Base-by-base conservation (phyloP, 768 basidiomycete species). In the Macrolepiota albuminosa region DNA sequence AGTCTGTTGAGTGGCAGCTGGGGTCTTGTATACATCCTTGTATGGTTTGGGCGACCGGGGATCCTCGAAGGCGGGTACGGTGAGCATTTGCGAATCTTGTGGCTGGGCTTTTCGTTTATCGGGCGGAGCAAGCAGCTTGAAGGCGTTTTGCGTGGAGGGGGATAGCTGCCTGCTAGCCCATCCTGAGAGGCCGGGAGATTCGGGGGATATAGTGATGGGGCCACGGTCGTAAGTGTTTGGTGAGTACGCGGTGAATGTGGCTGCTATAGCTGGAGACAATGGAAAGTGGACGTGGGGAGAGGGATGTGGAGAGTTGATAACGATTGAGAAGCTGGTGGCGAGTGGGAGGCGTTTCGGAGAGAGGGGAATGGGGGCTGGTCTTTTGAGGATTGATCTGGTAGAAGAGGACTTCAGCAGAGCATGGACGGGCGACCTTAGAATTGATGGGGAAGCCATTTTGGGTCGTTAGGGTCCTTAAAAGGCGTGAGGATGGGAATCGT, bases 251-350 rank as follows among this genome's bases (percentile, higher is more conserved):
- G 77, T 72, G 68, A 80, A 83, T 5, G 82, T 85, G 26, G 83
- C 77, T 11, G 79, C 78, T 56, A 89, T 74, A 40, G 75, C 69
- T 13, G 87, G 83, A 1, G 86, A 83, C 13, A 84, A 81, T 7
- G 85, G 84, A 66, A 89, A 89, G 71, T 84, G 86, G 58, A 89
- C 87, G 66, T 83, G 85, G 3, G 78, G 75, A 6, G 78, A 81
- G 56, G 69, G 71, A 39, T 68, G 63, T 24, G 69, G 65, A 1
- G 75, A 70, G 26, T 74, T 71, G 24, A 70, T 60, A 42, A 73
- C 61, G 39, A 75, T 58, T 24, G 72, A 73, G 54, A 75, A 75
- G 62, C 64, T 73, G 1, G 71, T 65, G 21, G 70, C 54, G 58
- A 71, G 65, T 7, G 72, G 67, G 56, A 70, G 68, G 7, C 71